These are phyloP conservation scores for Blastobotrys serpentis DNA, from an alignment of 1,139 yeast species.

Conservation along the genomic window DNA sequence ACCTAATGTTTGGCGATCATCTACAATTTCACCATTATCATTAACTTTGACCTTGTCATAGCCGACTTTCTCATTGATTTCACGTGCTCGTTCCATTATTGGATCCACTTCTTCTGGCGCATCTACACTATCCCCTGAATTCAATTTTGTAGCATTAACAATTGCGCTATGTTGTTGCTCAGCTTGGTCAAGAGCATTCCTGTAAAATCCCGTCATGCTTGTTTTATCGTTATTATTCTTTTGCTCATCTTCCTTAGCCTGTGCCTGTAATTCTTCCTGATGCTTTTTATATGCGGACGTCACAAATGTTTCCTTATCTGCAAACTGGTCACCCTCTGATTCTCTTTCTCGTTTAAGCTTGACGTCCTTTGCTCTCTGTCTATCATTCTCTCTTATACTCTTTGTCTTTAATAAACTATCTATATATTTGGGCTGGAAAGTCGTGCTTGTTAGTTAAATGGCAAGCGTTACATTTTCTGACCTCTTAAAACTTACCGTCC, in stretches of 20 bases:
- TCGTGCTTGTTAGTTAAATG: constrained; percentile 7
- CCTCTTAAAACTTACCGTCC: constrained; percentile 21
- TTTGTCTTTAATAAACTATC: constrained; percentile 42
- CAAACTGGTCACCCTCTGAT: constrained; percentile 40
- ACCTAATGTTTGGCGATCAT: constrained; percentile 30
- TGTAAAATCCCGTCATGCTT: constrained; percentile 29
- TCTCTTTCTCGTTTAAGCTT: constrained; percentile 32
- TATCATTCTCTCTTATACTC: constrained; percentile 43
- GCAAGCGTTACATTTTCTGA: not conserved
- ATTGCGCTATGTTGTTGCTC: constrained; percentile 28
- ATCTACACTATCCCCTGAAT: not conserved
- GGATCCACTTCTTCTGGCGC: not conserved
- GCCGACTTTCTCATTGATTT: constrained; percentile 25
- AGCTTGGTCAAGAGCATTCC: constrained; percentile 28
- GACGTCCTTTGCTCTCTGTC: constrained; percentile 36
- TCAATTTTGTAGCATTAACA: constrained; percentile 20
- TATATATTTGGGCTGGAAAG: constrained; percentile 42
- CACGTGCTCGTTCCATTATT: constrained; percentile 16
- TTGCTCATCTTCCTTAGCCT: constrained; percentile 31
- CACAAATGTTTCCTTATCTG: constrained; percentile 46
- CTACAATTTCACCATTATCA: constrained; percentile 35
- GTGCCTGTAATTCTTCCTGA: constrained; percentile 36
- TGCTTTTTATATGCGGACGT: constrained; percentile 45
- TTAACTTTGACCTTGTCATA: constrained; percentile 30
- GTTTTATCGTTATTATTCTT: constrained; percentile 17